phyloP scores from a whole-genome alignment of 148 eudicot genomes.

The Nepenthes gracilis region DNA sequence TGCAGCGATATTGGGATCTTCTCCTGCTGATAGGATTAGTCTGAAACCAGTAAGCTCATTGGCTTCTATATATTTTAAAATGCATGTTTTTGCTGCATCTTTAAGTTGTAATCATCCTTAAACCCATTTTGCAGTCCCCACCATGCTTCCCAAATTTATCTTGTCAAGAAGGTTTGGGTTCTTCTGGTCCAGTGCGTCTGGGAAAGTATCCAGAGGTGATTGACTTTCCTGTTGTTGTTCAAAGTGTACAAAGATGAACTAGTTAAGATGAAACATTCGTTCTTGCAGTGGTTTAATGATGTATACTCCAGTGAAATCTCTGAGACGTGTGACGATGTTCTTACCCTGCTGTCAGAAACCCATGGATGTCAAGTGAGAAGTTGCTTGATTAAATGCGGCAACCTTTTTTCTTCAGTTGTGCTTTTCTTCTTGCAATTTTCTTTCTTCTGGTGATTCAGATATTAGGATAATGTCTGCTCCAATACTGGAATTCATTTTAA shows the following conservation, averaged over 20 bases:
- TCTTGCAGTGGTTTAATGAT: conserved; percentile 87
- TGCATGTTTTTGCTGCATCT: not conserved
- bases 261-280: not conserved
- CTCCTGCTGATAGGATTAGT: conserved; percentile 52
- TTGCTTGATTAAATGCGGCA: not conserved
- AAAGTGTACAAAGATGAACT: not conserved
- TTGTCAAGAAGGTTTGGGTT: conserved; percentile 26
- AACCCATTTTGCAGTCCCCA: conserved; percentile 33
- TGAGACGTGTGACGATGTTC: conserved; percentile 58
- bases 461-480: not conserved
- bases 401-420: not conserved
- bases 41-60: conserved; percentile 50
- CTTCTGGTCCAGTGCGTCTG: conserved; percentile 41
- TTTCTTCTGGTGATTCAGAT: not conserved
- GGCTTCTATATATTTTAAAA: not conserved
- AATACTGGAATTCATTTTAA: not conserved
- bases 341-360: conserved; percentile 47
- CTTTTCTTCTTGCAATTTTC: not conserved
- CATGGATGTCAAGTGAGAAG: conserved; percentile 55
- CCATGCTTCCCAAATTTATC: conserved; percentile 65
- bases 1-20: conserved; percentile 80
- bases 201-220: conserved; percentile 88
- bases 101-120: conserved; percentile 2
- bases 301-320: conserved; percentile 75
- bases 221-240: not conserved